phyloP scores from a whole-genome alignment of 2,329 filamentous ascomycete genomes.

The Cladosporium sp. region DNA sequence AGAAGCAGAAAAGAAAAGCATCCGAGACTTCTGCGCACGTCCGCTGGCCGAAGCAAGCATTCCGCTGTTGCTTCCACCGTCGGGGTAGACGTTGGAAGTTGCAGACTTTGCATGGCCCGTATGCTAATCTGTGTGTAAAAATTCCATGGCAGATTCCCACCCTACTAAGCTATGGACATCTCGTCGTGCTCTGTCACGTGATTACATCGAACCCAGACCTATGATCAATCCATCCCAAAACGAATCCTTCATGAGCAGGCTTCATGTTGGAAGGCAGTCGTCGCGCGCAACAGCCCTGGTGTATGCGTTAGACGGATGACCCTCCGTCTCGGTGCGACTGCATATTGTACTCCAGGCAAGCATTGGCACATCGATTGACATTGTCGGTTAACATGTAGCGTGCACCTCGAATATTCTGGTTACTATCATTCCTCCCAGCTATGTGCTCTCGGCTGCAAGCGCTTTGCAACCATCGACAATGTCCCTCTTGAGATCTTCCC shows the following conservation, averaged over 20 bases:
- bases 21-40: background rate
- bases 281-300: too few relatives aligned
- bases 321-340: too few relatives aligned
- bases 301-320: too few relatives aligned
- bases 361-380: too few relatives aligned
- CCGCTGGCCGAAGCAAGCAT: background rate
- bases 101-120: background rate
- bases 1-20: background rate
- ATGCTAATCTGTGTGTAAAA: background rate
- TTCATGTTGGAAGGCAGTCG: too few relatives aligned
- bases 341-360: too few relatives aligned
- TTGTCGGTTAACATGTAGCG: too few relatives aligned
- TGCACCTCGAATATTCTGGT: too few relatives aligned
- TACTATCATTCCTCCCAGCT: background rate
- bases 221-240: too few relatives aligned
- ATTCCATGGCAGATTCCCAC: background rate
- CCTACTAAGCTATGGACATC: background rate
- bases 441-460: slow-evolving; percentile 38
- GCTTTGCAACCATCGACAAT: slow-evolving; percentile 40
- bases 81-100: background rate
- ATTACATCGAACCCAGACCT: too few relatives aligned
- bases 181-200: too few relatives aligned
- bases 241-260: too few relatives aligned
- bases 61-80: background rate
- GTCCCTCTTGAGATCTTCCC: slow-evolving; percentile 69